Evolutionary conservation across 83 land plant species (phyloP).

Genomic region (Thuja plicata): DNA sequence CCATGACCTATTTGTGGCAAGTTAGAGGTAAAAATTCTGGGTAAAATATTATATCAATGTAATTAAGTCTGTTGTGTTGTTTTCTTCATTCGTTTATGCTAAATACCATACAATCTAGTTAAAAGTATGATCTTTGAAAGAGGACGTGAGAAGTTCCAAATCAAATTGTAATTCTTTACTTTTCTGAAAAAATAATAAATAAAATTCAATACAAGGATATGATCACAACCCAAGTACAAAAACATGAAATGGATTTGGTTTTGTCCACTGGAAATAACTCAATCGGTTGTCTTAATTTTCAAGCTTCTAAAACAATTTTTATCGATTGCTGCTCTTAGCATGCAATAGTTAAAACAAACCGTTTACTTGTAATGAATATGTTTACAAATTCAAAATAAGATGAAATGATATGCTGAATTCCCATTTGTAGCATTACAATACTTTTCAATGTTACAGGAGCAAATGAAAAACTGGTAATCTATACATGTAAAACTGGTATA

Average conservation of each 20-base stretch:
- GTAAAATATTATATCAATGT: not conserved
- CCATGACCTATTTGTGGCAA: not conserved
- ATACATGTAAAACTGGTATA: not conserved
- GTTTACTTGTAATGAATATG: not conserved
- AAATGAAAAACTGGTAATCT: not conserved
- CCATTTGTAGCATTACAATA: not conserved
- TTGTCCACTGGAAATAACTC: not conserved
- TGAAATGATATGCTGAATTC: not conserved
- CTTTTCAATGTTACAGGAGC: not conserved
- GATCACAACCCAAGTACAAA: not conserved
- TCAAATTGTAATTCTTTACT: not conserved
- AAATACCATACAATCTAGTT: not conserved
- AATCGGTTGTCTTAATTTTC: not conserved
- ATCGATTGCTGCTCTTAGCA: no score
- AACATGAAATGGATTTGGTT: not conserved
- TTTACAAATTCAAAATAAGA: not conserved
- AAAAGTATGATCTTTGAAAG: not conserved
- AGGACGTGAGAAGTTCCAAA: not conserved
- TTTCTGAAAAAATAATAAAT: not conserved
- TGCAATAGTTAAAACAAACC: no score
- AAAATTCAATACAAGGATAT: not conserved
- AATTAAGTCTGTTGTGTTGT: not conserved
- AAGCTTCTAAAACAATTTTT: not conserved
- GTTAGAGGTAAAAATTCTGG: not conserved
- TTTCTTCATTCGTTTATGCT: not conserved